phyloP scores from a whole-genome alignment of 345 rosid genomes.

The Dovyalis caffra region DNA sequence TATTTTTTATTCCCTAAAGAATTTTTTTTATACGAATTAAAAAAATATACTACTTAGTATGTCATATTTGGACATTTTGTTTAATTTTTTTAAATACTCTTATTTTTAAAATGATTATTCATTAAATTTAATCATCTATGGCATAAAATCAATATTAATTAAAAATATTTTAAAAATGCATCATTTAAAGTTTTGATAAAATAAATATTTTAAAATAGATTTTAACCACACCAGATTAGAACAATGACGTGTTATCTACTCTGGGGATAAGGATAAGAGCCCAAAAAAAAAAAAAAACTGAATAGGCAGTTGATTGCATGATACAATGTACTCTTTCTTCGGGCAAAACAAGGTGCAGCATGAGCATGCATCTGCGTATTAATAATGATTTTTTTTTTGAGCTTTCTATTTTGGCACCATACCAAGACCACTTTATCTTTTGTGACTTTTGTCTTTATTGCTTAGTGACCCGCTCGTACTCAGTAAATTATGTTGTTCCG shows the following conservation, averaged over 20 bases:
- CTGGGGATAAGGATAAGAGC: background rate
- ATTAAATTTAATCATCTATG: too few species aligned
- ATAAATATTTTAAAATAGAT: too few species aligned
- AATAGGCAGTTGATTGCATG: background rate
- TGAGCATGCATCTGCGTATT: background rate
- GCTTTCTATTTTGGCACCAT: background rate
- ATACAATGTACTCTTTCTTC: background rate
- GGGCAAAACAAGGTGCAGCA: background rate
- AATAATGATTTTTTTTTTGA: background rate
- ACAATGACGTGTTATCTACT: conserved; percentile 29
- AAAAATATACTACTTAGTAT: too few species aligned
- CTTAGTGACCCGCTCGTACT: background rate
- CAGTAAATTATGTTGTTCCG: background rate
- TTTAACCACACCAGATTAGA: conserved; percentile 20
- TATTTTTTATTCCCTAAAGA: too few species aligned
- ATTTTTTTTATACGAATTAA: too few species aligned
- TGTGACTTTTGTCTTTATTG: background rate
- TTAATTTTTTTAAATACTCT: background rate
- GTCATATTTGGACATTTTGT: too few species aligned
- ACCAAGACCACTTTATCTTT: background rate
- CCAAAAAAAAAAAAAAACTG: too few species aligned
- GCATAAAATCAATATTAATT: too few species aligned
- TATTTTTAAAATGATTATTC: background rate
- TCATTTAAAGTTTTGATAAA: too few species aligned
- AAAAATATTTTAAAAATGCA: too few species aligned